A percentile compares a stretch with the other conserved stretches of the same genome.
Evolutionary conservation across 2,329 filamentous ascomycete species (phyloP).

Genomic region (Microcyclosporella mali): DNA sequence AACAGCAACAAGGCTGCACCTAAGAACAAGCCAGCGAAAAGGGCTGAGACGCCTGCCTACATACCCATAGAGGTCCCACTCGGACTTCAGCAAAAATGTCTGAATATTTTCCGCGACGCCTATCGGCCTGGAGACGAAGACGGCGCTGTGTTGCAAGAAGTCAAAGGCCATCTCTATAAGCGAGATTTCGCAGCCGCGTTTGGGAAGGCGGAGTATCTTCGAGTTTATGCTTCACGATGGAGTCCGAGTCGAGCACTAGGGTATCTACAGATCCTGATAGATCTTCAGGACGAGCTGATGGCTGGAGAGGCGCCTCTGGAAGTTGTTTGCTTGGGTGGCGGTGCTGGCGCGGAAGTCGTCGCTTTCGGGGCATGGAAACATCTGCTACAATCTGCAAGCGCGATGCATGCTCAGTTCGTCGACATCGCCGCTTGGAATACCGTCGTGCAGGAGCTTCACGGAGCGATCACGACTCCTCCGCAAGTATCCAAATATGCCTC

Average conservation of each 20-base stretch:
- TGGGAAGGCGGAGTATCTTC: constrained; percentile 61
- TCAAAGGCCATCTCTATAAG: constrained; percentile 80
- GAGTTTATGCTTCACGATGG: constrained; percentile 85
- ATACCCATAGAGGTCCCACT: constrained; percentile 4
- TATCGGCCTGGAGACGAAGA: constrained; percentile 32
- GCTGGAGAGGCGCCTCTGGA: background rate
- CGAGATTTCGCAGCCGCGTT: constrained; percentile 82
- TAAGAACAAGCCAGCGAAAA: background rate
- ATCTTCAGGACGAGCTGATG: constrained; percentile 26
- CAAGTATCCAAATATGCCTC: constrained; percentile 45
- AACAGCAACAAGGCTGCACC: no score
- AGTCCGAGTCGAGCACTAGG: constrained; percentile 78
- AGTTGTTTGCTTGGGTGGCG: constrained; percentile 57
- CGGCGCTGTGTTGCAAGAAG: constrained; percentile 59
- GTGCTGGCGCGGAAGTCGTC: constrained; percentile 61
- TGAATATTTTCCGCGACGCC: constrained; percentile 65
- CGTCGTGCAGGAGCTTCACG: constrained; percentile 55
- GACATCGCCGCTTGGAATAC: constrained; percentile 74
- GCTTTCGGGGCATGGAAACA: constrained; percentile 51
- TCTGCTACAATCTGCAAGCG: background rate
- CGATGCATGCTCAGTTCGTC: constrained; percentile 55
- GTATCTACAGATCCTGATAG: constrained; percentile 59
- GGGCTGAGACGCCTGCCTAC: background rate
- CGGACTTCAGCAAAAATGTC: constrained; percentile 59
- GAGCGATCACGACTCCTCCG: constrained; percentile 49